phyloP scores from a whole-genome alignment of 2,329 filamentous ascomycete species.

The Sclerotinia borealis region DNA sequence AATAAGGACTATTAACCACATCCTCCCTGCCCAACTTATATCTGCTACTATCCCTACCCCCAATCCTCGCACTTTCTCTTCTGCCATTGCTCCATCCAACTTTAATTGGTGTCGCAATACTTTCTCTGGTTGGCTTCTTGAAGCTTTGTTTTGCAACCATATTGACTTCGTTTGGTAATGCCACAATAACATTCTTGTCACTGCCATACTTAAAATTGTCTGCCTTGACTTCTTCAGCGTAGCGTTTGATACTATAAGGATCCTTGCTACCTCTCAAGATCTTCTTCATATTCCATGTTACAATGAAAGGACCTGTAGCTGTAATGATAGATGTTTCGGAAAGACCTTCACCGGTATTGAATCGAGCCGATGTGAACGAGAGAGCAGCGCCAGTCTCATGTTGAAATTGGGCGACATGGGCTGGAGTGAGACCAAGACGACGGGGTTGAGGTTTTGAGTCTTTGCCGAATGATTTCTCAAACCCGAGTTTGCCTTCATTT shows the following conservation, averaged over 20 bases:
- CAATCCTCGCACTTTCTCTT: slow-evolving; percentile 44
- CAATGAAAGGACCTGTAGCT: slow-evolving; percentile 90
- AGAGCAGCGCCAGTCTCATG: slow-evolving; percentile 87
- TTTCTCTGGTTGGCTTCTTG: slow-evolving; percentile 85
- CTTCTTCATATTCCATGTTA: slow-evolving; percentile 95
- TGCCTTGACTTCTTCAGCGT: slow-evolving; percentile 90
- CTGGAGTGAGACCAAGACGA: slow-evolving; percentile 79
- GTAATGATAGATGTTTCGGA: slow-evolving; percentile 94
- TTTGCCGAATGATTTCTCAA: slow-evolving; percentile 87
- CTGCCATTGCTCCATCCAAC: slow-evolving; percentile 41
- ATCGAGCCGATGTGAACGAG: slow-evolving; percentile 83
- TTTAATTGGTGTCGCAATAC: slow-evolving; percentile 58
- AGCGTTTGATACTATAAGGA: slow-evolving; percentile 94
- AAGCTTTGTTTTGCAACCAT: slow-evolving; percentile 88
- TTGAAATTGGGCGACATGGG: slow-evolving; percentile 94
- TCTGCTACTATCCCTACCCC: slow-evolving; percentile 49
- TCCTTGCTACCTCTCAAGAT: slow-evolving; percentile 74
- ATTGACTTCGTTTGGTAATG: slow-evolving; percentile 93
- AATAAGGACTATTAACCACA: slow-evolving; percentile 69
- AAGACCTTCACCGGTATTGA: slow-evolving; percentile 79
- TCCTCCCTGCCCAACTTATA: slow-evolving; percentile 76
- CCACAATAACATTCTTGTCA: slow-evolving; percentile 97
- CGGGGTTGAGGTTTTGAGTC: slow-evolving; percentile 90
- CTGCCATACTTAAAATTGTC: slow-evolving; percentile 98
- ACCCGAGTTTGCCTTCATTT: slow-evolving; percentile 96